phyloP scores from a whole-genome alignment of 352 stramenopile genomes.

The Blastocystis sp. region DNA sequence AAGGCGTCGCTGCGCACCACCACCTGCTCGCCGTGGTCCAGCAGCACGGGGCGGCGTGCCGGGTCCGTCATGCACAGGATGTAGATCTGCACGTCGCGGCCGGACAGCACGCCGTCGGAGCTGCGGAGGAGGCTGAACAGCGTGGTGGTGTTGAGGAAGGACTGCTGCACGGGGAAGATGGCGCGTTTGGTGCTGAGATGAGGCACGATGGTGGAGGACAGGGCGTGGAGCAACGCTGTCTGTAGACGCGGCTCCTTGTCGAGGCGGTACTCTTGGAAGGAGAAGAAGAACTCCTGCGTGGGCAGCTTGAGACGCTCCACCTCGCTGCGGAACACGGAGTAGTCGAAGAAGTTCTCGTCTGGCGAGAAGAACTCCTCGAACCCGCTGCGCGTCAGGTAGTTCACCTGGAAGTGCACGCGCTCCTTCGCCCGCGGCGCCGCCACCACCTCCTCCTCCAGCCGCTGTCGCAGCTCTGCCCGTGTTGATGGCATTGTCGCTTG shows the following conservation, averaged over 20 bases:
- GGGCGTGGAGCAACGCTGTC: slow-evolving; percentile 5
- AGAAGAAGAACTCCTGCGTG: slow-evolving; percentile 60
- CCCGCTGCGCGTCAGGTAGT: slow-evolving; percentile 5
- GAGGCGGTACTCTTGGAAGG: slow-evolving; percentile 40
- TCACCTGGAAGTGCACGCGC: slow-evolving; percentile 58
- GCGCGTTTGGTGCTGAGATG: slow-evolving; percentile 20
- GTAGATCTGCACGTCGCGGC: slow-evolving; percentile 59
- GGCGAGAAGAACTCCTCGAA: slow-evolving; percentile 34
- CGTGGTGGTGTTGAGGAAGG: slow-evolving; percentile 27
- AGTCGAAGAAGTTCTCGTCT: slow-evolving; percentile 59
- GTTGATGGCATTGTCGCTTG: neutral
- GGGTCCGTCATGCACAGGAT: slow-evolving; percentile 54
- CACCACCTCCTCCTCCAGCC: neutral
- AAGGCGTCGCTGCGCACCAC: neutral
- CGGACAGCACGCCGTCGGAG: neutral
- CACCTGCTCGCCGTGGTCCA: slow-evolving; percentile 43
- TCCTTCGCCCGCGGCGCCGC: neutral
- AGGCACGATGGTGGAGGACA: slow-evolving; percentile 21
- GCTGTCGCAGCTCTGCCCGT: neutral
- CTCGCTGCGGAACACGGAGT: slow-evolving; percentile 48
- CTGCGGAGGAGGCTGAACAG: slow-evolving; percentile 10
- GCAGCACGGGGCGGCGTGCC: slow-evolving; percentile 13
- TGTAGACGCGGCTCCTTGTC: slow-evolving; percentile 46
- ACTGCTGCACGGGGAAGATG: slow-evolving; percentile 55
- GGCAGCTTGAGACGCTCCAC: slow-evolving; percentile 37